Base-by-base conservation (phyloP, 345 rosid genomes). In the Salix viminalis region DNA sequence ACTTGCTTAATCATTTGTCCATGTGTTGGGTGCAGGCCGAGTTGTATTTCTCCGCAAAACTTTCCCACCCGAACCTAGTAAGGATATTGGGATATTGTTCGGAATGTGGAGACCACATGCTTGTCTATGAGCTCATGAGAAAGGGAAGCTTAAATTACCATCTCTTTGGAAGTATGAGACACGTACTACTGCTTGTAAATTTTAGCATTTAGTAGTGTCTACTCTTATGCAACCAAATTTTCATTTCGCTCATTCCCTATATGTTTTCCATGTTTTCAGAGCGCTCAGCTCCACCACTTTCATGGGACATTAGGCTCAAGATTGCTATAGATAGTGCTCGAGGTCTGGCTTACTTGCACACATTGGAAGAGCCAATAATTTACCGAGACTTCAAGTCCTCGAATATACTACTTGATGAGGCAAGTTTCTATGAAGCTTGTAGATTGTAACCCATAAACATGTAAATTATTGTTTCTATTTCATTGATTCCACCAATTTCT, bases 11-110 rank as follows among this genome's bases (percentile, higher is more conserved):
- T 52, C n/a, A 52, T 19, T 52, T 52, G 0, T 52, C 58, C n/a
- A 1, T 52, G 58, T 19, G 8, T 52, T 52, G 58, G 34, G 34
- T 77, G 8, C 75, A 77, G 71, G 23, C 74, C 1, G 75, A 77
- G 44, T 39, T 77, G 54, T 15, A 34, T 7, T 19, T 77, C 39
- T 36, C 65, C 32, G 73, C 66, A 23, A 18, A 19, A 28, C 18
- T 64, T 32, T 64, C 21, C n/a, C 76, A 71, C 44, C 80, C 75
- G 7, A 70, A 77, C 61, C 42, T 77, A 8, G 66, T 26, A 18
- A 65, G 65, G 28, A 32, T 77, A 23, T 1, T 77, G 26, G 75
- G 80, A 12, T 71, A 71, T 65, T 71, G 75, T 16, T 15, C 16
- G 1, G 80, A 77, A 8, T 16, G 28, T 32, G 75, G n/a, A 30